phyloP scores from a whole-genome alignment of 2,329 filamentous ascomycete genomes.

The Grosmannia clavigera region DNA sequence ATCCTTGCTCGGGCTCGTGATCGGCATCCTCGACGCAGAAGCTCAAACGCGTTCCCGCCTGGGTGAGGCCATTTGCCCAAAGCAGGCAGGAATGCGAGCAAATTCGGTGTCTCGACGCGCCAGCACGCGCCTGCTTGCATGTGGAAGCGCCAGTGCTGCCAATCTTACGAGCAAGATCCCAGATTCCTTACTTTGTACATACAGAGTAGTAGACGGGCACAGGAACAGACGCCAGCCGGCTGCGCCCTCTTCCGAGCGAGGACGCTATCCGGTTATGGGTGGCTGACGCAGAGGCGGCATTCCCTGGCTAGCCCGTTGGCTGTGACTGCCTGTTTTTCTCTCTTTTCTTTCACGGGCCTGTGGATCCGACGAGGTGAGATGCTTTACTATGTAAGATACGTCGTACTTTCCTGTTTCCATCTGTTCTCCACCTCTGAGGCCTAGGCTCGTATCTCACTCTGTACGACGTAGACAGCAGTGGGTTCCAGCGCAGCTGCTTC shows the following conservation, averaged over 20 bases:
- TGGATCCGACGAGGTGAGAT: neutral
- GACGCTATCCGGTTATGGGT: neutral
- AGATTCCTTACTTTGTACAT: too few relatives aligned
- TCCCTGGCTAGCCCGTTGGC: neutral
- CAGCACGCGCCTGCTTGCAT: neutral
- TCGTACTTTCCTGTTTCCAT: neutral
- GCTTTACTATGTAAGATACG: too few relatives aligned
- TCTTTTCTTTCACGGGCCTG: neutral
- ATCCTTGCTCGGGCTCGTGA: neutral
- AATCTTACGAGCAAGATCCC: too few relatives aligned
- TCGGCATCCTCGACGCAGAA: constrained; percentile 4
- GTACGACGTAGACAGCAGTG: too few relatives aligned
- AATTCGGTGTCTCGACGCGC: neutral
- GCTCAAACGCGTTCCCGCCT: neutral
- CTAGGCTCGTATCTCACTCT: too few relatives aligned
- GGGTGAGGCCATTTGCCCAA: too few relatives aligned
- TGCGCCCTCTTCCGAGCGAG: neutral
- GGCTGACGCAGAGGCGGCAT: neutral
- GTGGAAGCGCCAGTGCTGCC: neutral
- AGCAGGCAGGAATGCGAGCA: neutral
- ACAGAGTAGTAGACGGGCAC: neutral
- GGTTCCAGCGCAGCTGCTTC: too few relatives aligned
- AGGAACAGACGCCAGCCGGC: neutral
- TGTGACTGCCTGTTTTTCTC: neutral
- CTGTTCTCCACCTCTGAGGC: neutral